Evolutionary conservation across 148 eudicot genomes (phyloP), one percentile per base, ranked within the genome.

Genomic region (Arbutus unedo): DNA sequence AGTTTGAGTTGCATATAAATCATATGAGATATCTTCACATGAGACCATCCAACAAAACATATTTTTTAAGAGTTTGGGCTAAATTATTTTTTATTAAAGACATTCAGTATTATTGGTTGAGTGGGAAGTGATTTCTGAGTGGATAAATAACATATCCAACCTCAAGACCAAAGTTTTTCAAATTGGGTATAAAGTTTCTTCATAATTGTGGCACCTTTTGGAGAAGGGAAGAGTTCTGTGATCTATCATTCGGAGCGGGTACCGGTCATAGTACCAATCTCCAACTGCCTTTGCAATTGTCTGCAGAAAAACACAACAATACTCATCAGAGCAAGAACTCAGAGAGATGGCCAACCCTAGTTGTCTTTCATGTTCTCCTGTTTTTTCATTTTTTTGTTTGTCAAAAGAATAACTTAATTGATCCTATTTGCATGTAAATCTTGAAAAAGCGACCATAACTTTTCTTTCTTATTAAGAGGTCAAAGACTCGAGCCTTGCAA

Each of bases 241-340:
- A 81, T 94, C 99, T 31, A 94, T 90, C 87, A 81, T 85, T 79
- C 93, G 93, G 81, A 94, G 90, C 2, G 91, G 85, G 48, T 84
- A 86, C 9, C 91, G 86, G 83, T 92, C 92, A 62, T 85, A 89
- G 74, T 88, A 96, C 99, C 99, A 96, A 59, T 93, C 95, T 79
- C 92, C 98, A 72, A 93, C 93, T 60, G 99, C 95, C 80, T 89
- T 83, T 59, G 95, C 95, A 84, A 94, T 94, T 78, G 90, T 83
- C 98, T 96, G 96, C 86, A 85, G 2, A 72, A 72, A 23, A 14
- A 11, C 38, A 31, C 38, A 31, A 31, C 38, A 57, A 5, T 25
- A 62, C n/a, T 15, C 9, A 25, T n/a, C 25, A 55, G 45, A 18
- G 16, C 3, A 18, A 68, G 13, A 0, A 11, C 16, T n/a, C 21